A percentile compares a stretch with the other conserved stretches of the same genome.
Evolutionary conservation across 2,329 filamentous ascomycete species (phyloP).

Genomic region (Verticillium albo-atrum): DNA sequence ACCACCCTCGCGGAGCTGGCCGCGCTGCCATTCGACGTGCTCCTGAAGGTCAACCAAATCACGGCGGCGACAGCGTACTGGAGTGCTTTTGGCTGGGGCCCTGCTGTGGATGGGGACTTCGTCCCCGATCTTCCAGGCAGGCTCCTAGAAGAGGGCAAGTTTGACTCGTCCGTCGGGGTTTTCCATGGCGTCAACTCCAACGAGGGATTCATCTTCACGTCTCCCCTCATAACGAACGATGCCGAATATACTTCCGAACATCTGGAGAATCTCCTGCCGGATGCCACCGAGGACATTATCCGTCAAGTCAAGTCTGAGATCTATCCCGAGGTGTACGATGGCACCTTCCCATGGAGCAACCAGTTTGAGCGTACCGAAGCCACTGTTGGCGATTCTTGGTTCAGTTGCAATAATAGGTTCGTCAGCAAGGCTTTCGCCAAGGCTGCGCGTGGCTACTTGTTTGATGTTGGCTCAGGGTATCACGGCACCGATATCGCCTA

Average conservation of each 20-base stretch:
- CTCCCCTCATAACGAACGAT: conserved; percentile 36
- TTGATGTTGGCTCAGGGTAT: conserved; percentile 42
- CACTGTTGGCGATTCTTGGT: conserved; percentile 33
- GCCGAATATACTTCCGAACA: conserved; percentile 29
- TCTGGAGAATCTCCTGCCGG: conserved; percentile 20
- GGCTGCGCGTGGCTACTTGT: conserved; percentile 43
- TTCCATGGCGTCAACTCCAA: conserved; percentile 37
- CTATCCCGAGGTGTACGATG: conserved; percentile 42
- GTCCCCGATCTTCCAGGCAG: conserved; percentile 8
- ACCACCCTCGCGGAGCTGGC: conserved; percentile 3
- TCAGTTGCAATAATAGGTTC: conserved; percentile 47
- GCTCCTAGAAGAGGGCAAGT: conserved; percentile 5
- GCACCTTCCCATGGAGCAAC: conserved; percentile 35
- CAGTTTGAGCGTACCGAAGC: conserved; percentile 32
- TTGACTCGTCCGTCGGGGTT: conserved; percentile 3
- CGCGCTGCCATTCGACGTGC: conserved; percentile 2
- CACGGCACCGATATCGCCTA: conserved; percentile 47
- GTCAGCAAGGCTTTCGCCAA: conserved; percentile 39
- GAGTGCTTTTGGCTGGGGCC: conserved; percentile 3
- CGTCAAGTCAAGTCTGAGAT: conserved; percentile 35
- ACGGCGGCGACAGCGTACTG: not conserved
- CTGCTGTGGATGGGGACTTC: conserved; percentile 6
- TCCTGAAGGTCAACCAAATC: conserved; percentile 7
- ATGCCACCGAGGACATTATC: conserved; percentile 13
- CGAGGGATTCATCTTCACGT: conserved; percentile 41